phyloP scores from a whole-genome alignment of 306 rosid genomes.

The Aeschynomene evenia region DNA sequence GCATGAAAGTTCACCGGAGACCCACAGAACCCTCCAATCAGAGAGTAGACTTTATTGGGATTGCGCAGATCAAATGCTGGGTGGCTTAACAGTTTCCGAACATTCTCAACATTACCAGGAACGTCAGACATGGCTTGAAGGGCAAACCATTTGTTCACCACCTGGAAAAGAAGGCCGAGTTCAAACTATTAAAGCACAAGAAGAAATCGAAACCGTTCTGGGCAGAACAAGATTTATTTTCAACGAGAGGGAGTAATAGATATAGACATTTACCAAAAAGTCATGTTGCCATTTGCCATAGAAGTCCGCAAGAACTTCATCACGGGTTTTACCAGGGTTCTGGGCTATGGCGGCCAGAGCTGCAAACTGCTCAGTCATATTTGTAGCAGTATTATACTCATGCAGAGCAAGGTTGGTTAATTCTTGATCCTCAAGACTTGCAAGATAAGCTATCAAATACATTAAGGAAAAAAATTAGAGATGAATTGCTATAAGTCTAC shows the following conservation, averaged over 20 bases:
- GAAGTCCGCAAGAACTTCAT: conserved; percentile 82
- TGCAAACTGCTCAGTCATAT: conserved; percentile 97
- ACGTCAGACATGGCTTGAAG: conserved; percentile 91
- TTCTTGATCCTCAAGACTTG: conserved; percentile 60
- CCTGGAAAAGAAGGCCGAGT: conserved; percentile 46
- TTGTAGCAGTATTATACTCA: conserved; percentile 82
- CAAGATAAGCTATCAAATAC: conserved; percentile 73
- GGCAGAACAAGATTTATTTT: conserved; percentile 15
- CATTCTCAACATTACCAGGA: conserved; percentile 84
- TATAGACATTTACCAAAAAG: conserved; percentile 61
- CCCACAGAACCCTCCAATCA: conserved; percentile 90
- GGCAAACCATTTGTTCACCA: conserved; percentile 94
- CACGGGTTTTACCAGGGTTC: conserved; percentile 83
- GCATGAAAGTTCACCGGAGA: conserved; percentile 90
- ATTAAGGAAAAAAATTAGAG: neutral
- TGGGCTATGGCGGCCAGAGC: conserved; percentile 91
- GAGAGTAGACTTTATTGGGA: conserved; percentile 97
- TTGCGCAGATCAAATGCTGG: conserved; percentile 88
- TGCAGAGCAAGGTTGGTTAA: conserved; percentile 50
- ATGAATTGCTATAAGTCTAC: conserved; percentile 12
- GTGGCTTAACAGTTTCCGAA: conserved; percentile 69
- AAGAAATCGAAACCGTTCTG: neutral
- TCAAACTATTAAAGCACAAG: neutral
- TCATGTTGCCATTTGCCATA: conserved; percentile 88
- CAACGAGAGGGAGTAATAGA: conserved; percentile 5